Evolutionary conservation across 2,329 filamentous ascomycete species (phyloP).

Genomic region (Didymella exigua): DNA sequence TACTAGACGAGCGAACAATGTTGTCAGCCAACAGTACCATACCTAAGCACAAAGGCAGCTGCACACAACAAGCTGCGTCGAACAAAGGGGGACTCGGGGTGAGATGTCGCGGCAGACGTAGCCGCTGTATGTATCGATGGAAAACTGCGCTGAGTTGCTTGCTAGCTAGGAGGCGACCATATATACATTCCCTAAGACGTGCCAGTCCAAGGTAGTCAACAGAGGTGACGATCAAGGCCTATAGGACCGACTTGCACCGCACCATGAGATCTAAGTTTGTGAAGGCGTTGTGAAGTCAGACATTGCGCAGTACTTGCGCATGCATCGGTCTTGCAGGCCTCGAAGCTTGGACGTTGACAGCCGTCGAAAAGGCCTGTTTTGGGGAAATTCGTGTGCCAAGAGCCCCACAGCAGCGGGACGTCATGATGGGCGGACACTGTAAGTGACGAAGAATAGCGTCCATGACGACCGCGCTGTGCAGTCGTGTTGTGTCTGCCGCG

Average conservation of each 20-base stretch:
- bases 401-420: conserved; percentile 9
- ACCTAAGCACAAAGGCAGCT: not conserved
- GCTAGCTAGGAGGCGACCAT: too few species aligned
- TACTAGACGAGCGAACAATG: not conserved
- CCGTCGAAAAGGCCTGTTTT: conserved; percentile 8
- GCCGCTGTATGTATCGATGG: too few species aligned
- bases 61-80: not conserved
- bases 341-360: not conserved
- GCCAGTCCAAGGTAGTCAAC: too few species aligned
- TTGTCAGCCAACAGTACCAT: not conserved
- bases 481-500: conserved; percentile 11
- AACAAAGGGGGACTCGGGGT: not conserved
- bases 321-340: not conserved
- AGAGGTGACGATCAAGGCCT: too few species aligned
- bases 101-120: too few species aligned
- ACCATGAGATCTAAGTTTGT: not conserved
- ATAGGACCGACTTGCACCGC: too few species aligned
- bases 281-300: not conserved
- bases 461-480: conserved; percentile 10
- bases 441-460: conserved; percentile 15
- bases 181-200: too few species aligned
- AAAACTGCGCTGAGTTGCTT: too few species aligned
- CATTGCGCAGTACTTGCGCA: not conserved
- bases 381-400: conserved; percentile 5
- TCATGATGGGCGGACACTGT: conserved; percentile 15